Evolutionary conservation across 75 land plant species (phyloP), one percentile per base, ranked within the genome.

Genomic region (Azolla pinnata): DNA sequence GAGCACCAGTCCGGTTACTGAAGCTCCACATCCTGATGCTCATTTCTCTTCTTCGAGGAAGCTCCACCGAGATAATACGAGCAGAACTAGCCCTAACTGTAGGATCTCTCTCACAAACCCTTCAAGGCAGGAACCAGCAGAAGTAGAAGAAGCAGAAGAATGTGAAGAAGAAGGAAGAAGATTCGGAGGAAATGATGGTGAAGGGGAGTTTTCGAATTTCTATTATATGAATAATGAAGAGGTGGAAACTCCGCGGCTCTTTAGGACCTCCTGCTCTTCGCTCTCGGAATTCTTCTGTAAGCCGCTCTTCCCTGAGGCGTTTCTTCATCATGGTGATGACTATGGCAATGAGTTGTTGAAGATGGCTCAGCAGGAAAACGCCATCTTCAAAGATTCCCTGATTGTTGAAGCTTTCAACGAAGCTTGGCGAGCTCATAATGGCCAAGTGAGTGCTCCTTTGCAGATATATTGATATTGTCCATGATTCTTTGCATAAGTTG

Each of bases 401-500:
- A 81, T 93, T 0, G 60, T 93, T 42, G 83, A 81, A 66, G 96
- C 98, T 0, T 93, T 93, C 63, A 61, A 77, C 27, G 79, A 80
- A 62, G 96, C 98, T 3, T 90, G 85, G 57, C 82, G 77, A 38
- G 96, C 98, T 33, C 98, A 93, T 56, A 67, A 81, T 30, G 87
- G 90, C 27, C 90, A 88, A 80, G 98, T 93, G 73, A 59, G 71
- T 50, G 58, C 12, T 14, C n/a, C 1, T 67, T 30, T 31, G 24
- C 25, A 17, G 46, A 40, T 29, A 9, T 59, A 20, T 34, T 51
- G 20, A 3, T 5, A 8, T 21, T 68, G 3, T 10, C 31, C 27
- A 45, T 33, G 23, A 7, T 27, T n/a, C n/a, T n/a, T n/a, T n/a
- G n/a, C n/a, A n/a, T n/a, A n/a, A n/a, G n/a, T n/a, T n/a, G n/a